These are phyloP conservation scores for Datura wrightii DNA, from an alignment of 257 asterid genomes.

Conservation along the genomic window DNA sequence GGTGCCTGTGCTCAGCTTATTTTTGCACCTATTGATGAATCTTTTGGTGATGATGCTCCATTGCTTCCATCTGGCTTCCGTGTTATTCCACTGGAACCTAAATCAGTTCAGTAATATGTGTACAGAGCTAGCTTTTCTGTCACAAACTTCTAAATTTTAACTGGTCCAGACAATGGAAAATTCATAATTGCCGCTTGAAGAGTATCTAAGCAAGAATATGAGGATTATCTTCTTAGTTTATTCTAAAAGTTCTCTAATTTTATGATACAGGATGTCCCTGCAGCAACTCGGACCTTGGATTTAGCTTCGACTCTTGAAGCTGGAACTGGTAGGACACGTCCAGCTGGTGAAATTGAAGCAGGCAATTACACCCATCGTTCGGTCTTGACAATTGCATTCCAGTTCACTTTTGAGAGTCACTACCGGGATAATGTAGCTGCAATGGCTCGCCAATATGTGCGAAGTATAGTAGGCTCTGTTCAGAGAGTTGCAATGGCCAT, in stretches of 20 bases:
- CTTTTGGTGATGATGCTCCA: conserved; percentile 92
- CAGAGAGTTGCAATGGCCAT: conserved; percentile 92
- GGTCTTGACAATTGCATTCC: conserved; percentile 89
- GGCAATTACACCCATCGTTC: conserved; percentile 68
- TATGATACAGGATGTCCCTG: conserved; percentile 64
- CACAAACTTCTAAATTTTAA: not conserved
- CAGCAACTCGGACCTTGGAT: conserved; percentile 76
- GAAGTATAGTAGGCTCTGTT: conserved; percentile 82
- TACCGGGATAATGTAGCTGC: conserved; percentile 82
- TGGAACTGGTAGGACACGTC: conserved; percentile 65
- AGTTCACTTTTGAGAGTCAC: conserved; percentile 89
- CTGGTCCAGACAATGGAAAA: not conserved
- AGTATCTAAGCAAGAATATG: not conserved
- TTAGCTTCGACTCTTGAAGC: conserved; percentile 86
- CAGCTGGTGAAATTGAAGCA: conserved; percentile 58
- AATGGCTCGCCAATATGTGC: conserved; percentile 93
- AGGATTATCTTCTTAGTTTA: not conserved
- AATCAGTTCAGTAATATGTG: conserved; percentile 62
- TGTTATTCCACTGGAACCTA: conserved; percentile 85
- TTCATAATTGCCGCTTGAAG: not conserved
- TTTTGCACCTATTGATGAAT: conserved; percentile 92
- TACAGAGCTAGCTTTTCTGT: not conserved
- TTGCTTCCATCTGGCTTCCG: conserved; percentile 93
- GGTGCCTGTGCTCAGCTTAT: conserved; percentile 95
- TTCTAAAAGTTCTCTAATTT: not conserved